phyloP scores from a whole-genome alignment of 169 alveolate genomes.

The Cryptosporidium viatorum region DNA sequence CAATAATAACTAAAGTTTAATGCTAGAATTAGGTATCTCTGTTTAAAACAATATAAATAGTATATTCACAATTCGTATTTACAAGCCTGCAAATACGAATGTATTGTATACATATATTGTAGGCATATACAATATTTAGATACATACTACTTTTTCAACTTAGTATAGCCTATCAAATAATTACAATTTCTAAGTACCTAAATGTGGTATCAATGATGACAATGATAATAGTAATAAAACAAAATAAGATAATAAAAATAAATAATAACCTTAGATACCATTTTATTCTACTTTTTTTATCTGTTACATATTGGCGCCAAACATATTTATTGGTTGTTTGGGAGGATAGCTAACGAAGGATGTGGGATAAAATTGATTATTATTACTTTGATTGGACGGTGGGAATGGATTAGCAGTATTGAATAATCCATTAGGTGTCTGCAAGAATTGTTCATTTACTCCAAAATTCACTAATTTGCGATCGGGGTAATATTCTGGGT shows the following conservation, averaged over 20 bases:
- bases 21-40: too few species aligned
- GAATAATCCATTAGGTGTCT: not conserved
- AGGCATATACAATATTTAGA: not conserved
- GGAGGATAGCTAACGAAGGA: constrained; percentile 47
- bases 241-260: too few species aligned
- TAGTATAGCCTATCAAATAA: not conserved
- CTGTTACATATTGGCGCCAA: constrained; percentile 3
- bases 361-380: constrained; percentile 9
- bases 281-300: not conserved
- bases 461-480: not conserved
- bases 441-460: not conserved
- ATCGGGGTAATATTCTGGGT: not conserved
- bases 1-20: too few species aligned
- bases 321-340: not conserved
- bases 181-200: not conserved
- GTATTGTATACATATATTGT: constrained; percentile 1
- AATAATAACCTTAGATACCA: not conserved
- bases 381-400: not conserved
- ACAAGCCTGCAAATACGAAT: too few species aligned
- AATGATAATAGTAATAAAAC: too few species aligned
- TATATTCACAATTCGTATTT: too few species aligned
- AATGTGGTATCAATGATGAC: too few species aligned
- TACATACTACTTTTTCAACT: too few species aligned
- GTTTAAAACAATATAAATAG: too few species aligned
- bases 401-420: not conserved